These are phyloP conservation scores for Aspergillus felis DNA, from an alignment of 2,329 filamentous ascomycete genomes.

Conservation along the genomic window DNA sequence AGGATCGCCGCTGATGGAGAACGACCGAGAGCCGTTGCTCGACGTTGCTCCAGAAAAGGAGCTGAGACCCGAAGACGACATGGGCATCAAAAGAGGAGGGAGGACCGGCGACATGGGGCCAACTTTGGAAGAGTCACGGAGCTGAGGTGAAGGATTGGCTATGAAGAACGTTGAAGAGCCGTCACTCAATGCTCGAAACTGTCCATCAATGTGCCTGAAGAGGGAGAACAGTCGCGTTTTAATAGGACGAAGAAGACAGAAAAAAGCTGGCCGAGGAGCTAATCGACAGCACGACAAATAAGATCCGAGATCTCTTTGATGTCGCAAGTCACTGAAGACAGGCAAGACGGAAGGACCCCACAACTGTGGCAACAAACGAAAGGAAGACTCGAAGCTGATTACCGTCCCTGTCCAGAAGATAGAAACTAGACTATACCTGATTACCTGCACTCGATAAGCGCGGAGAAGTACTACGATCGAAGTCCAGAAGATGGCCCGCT, in stretches of 20 bases:
- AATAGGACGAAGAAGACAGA: slow-evolving; percentile 10
- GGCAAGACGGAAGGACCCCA: slow-evolving; percentile 8
- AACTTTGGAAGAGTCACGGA: background rate
- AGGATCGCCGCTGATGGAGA: slow-evolving; percentile 27
- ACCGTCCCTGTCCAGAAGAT: slow-evolving; percentile 13
- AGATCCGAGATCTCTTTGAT: slow-evolving; percentile 11
- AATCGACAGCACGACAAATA: slow-evolving; percentile 14
- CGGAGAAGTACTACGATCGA: background rate
- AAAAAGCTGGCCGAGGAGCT: slow-evolving; percentile 4
- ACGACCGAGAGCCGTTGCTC: slow-evolving; percentile 26
- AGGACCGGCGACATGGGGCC: slow-evolving; percentile 31
- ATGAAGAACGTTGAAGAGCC: background rate
- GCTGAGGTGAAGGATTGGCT: background rate
- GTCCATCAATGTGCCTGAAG: background rate
- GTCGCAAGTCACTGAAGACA: slow-evolving; percentile 5
- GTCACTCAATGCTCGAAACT: background rate
- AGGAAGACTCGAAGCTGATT: slow-evolving; percentile 4
- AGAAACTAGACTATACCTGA: background rate
- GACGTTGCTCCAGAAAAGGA: slow-evolving; percentile 28
- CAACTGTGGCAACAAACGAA: slow-evolving; percentile 8
- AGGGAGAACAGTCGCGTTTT: slow-evolving; percentile 3
- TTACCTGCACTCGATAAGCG: slow-evolving; percentile 8
- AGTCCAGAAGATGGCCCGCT: background rate
- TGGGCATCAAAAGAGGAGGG: slow-evolving; percentile 25
- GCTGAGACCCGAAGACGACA: slow-evolving; percentile 28